phyloP scores from a whole-genome alignment of 768 basidiomycete genomes.

The Scleroderma bovista region DNA sequence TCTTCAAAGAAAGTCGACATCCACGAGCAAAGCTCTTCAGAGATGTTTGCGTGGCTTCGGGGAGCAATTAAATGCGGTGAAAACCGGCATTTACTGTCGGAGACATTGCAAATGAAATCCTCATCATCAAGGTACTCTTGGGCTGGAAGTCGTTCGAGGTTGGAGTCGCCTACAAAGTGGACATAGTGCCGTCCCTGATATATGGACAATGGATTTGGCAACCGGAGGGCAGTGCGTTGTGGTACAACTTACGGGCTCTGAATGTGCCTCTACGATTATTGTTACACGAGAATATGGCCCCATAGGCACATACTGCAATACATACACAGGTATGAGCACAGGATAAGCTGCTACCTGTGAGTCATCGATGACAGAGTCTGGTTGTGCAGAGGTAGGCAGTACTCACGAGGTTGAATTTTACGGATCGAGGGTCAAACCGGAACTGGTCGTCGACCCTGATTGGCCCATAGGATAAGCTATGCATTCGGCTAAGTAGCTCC shows the following conservation, averaged over 20 bases:
- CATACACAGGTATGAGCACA: slow-evolving; percentile 58
- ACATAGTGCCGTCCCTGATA: slow-evolving; percentile 23
- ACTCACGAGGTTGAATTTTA: slow-evolving; percentile 41
- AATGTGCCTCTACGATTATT: slow-evolving; percentile 23
- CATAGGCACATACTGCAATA: slow-evolving; percentile 42
- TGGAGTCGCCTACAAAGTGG: slow-evolving; percentile 16
- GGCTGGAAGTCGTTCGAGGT: slow-evolving; percentile 14
- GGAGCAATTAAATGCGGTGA: slow-evolving; percentile 15
- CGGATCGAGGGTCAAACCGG: slow-evolving; percentile 38
- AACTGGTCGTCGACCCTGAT: slow-evolving; percentile 34
- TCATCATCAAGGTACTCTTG: slow-evolving; percentile 19
- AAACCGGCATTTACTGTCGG: slow-evolving; percentile 9
- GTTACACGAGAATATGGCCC: slow-evolving; percentile 25
- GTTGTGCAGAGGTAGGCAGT: slow-evolving; percentile 9
- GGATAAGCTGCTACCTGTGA: slow-evolving; percentile 55
- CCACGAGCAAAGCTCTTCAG: slow-evolving; percentile 31
- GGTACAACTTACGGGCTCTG: slow-evolving; percentile 16
- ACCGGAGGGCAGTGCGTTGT: not conserved
- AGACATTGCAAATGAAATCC: slow-evolving; percentile 15
- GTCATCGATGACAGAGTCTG: slow-evolving; percentile 3
- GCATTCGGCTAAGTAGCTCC: slow-evolving; percentile 35
- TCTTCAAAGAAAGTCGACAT: slow-evolving; percentile 22
- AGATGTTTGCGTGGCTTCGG: slow-evolving; percentile 20
- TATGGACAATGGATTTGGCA: not conserved
- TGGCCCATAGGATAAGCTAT: slow-evolving; percentile 30